Conservation (phyloP, 2,329 filamentous ascomycete species). For the Myriosclerotinia duriaeana region DNA sequence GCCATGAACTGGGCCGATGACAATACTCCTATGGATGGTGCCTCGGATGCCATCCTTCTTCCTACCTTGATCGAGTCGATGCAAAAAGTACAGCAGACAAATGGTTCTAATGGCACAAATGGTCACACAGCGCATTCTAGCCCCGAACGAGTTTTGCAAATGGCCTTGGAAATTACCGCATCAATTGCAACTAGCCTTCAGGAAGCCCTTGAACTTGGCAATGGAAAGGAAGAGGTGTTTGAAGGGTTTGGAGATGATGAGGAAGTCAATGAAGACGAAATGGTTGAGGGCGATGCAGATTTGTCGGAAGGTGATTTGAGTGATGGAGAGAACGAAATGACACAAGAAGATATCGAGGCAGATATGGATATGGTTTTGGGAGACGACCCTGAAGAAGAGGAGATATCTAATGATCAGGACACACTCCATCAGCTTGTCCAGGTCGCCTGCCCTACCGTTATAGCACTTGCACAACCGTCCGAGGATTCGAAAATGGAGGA, state of each 20-base stretch:
- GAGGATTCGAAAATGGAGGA: constrained; percentile 36
- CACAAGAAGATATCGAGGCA: constrained; percentile 56
- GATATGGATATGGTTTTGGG: constrained; percentile 66
- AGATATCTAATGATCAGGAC: constrained; percentile 37
- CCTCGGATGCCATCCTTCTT: constrained; percentile 53
- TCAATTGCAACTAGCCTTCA: constrained; percentile 62
- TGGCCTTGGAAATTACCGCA: constrained; percentile 62
- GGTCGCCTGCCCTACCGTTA: constrained; percentile 37
- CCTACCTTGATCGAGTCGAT: constrained; percentile 44
- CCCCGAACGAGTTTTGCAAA: constrained; percentile 39
- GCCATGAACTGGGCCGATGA: constrained; percentile 54
- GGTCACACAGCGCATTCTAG: constrained; percentile 31
- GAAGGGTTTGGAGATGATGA: constrained; percentile 43
- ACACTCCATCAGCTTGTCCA: constrained; percentile 39
- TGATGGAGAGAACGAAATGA: constrained; percentile 49
- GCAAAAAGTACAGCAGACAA: constrained; percentile 29
- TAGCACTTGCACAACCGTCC: constrained; percentile 31
- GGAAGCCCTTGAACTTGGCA: constrained; percentile 50
- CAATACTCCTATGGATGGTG: constrained; percentile 49
- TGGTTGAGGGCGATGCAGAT: constrained; percentile 45
- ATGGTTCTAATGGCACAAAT: constrained; percentile 19
- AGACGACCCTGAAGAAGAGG: constrained; percentile 44
- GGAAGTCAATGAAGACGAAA: constrained; percentile 41
- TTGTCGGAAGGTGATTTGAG: constrained; percentile 45
- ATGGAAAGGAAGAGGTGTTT: constrained; percentile 44